Evolutionary conservation across 345 rosid species (phyloP), one percentile per base, ranked within the genome.

Genomic region (rapeseed (Brassica napus)): DNA sequence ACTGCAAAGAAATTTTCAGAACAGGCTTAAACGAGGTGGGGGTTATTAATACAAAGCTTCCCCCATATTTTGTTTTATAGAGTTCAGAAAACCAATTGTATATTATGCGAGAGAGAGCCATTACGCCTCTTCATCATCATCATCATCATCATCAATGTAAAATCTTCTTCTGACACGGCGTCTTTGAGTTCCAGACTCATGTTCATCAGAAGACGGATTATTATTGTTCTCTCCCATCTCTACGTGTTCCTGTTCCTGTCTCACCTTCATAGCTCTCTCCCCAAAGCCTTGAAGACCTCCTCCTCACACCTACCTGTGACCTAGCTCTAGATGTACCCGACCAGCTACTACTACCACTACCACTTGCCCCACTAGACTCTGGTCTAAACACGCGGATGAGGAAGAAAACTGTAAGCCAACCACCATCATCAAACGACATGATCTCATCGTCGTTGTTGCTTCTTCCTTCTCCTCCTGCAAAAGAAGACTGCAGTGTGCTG

Each of bases 371-470:
- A 82, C 89, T 86, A 2, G 90, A 82, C 26, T 86, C 90, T 10
- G 98, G 95, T 49, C 89, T 87, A 74, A 93, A 87, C 30, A 91
- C 97, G 15, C 99, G 83, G 64, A 93, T 87, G 63, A 95, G 96
- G 68, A 95, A 90, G 80, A 90, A 88, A 4, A 92, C 97, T 4
- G 97, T 95, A 47, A 91, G 92, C 94, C 85, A 91, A 55, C 94
- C 86, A 26, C 92, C 88, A 66, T 91, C 95, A 68, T 88, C 96
- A 1, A 86, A 83, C 4, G 92, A 87, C 77, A 82, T n/a, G 71
- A 80, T 75, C 62, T 69, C 73, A n/a, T n/a, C n/a, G n/a, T n/a
- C n/a, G n/a, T n/a, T n/a, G n/a, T n/a, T n/a, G n/a, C 78, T 75
- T 79, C 90, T 87, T 72, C 91, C 95, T n/a, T 23, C 98, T 76